A percentile compares a stretch with the other conserved stretches of the same genome.
phyloP scores from a whole-genome alignment of 2,329 filamentous ascomycete genomes.

The Byssochlamys sp. region DNA sequence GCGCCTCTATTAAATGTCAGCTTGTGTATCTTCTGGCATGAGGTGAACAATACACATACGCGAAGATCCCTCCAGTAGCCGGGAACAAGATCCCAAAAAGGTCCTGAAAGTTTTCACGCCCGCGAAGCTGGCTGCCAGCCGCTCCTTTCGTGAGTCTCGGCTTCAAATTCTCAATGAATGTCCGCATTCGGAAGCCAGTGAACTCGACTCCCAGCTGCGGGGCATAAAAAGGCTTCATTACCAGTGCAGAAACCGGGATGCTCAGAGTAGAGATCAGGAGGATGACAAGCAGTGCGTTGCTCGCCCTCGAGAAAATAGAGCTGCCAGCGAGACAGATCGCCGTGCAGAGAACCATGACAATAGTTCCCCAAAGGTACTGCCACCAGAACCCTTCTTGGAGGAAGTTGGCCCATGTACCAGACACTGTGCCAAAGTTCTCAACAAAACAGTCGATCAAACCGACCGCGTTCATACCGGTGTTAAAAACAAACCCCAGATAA shows the following conservation, averaged over 20 bases:
- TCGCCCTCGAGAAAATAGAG: constrained; percentile 68
- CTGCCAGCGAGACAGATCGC: constrained; percentile 69
- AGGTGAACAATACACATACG: constrained; percentile 28
- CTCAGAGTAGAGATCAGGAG: constrained; percentile 66
- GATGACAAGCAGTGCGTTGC: constrained; percentile 63
- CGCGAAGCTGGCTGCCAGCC: constrained; percentile 52
- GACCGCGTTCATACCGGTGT: constrained; percentile 78
- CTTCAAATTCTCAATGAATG: constrained; percentile 63
- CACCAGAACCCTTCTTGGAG: constrained; percentile 67
- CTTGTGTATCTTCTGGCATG: constrained; percentile 43
- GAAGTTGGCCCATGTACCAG: constrained; percentile 48
- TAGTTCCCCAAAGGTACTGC: constrained; percentile 65
- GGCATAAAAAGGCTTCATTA: constrained; percentile 59
- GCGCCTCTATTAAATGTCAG: constrained; percentile 51
- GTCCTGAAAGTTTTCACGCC: constrained; percentile 63
- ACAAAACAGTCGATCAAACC: constrained; percentile 74
- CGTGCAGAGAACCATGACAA: constrained; percentile 62
- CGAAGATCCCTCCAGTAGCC: constrained; percentile 52
- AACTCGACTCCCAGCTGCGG: constrained; percentile 58
- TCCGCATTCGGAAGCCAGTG: constrained; percentile 63
- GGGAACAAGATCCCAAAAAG: constrained; percentile 82
- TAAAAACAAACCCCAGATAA: constrained; percentile 81
- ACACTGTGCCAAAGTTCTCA: constrained; percentile 57
- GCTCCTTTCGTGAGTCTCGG: constrained; percentile 56
- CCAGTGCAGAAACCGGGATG: constrained; percentile 67